These are phyloP conservation scores for Trametes sanguinea DNA, from an alignment of 768 basidiomycete species.

Conservation along the genomic window DNA sequence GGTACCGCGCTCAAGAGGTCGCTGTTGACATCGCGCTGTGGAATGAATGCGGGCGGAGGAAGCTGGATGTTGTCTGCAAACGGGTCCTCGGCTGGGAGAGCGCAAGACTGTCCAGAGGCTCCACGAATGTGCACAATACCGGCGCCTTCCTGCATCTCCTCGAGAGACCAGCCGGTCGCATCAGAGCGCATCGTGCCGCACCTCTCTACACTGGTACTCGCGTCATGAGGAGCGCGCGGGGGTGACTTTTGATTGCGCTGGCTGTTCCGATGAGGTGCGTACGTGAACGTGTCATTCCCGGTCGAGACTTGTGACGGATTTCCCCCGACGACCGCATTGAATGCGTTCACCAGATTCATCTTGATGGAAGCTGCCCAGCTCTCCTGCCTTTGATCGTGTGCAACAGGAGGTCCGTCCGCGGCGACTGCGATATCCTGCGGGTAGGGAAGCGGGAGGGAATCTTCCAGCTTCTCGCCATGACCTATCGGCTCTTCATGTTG, in stretches of 20 bases:
- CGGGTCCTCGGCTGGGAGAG: not conserved
- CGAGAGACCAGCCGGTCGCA: constrained; percentile 7
- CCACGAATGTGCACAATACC: constrained; percentile 7
- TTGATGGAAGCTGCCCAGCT: constrained; percentile 47
- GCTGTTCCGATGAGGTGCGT: constrained; percentile 6
- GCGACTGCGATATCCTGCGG: constrained; percentile 29
- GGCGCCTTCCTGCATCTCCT: not conserved
- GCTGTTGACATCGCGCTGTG: not conserved
- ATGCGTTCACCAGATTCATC: constrained; percentile 48
- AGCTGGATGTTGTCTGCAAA: constrained; percentile 11
- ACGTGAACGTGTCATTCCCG: constrained; percentile 13
- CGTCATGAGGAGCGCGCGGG: not conserved
- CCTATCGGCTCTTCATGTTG: not conserved
- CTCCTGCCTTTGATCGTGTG: constrained; percentile 18
- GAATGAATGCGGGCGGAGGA: constrained; percentile 6
- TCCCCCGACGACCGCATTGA: constrained; percentile 49
- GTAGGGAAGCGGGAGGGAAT: constrained; percentile 32
- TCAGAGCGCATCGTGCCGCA: not conserved
- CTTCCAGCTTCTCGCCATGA: constrained; percentile 2
- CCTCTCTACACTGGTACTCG: not conserved
- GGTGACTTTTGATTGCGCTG: not conserved
- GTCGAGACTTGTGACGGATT: not conserved
- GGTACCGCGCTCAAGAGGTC: not conserved
- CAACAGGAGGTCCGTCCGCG: not conserved
- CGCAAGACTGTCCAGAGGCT: not conserved